Base-by-base conservation (phyloP, 1,139 yeast genomes). In the Yamadazyma atlantica region DNA sequence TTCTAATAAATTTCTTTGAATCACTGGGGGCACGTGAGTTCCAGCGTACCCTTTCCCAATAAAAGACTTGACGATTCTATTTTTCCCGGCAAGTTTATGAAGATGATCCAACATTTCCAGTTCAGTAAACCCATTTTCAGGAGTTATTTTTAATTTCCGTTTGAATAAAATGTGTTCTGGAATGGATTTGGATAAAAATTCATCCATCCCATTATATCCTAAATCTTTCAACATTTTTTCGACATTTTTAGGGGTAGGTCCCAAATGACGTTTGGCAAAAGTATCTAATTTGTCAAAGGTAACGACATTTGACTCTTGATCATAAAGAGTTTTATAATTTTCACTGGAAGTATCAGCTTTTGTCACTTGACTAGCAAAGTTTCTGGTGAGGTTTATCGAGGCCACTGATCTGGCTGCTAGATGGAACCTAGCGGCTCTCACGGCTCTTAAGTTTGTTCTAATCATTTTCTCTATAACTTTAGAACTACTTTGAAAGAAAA, bases 21-120 rank as follows among this genome's bases (percentile, higher is more conserved):
- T 86, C 30, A 90, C 97, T 3, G 96, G 85, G 0, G 98, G 98
- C 31, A 88, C 73, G 40, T 76, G 72, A 2, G 97, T 90, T 39
- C 95, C 96, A 52, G 87, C 86, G 64, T 92, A 92, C 32, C 98
- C 98, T 60, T 86, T 86, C 45, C 98, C 98, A 46, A 92, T 90
- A 52, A 82, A 84, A 18, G 90, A 78, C 59, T 80, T 79, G 40
- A 82, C 77, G 37, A 71, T 66, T 53, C 78, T 78, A 68, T 92
- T 92, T 60, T 88, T 82, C 37, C 70, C 61, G 1, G 97, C 96
- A 40, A 92, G 68, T 38, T 70, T 67, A 44, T 75, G 72, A 50
- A 90, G 69, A 50, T 86, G 83, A 1, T 71, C 72, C 36, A 88
- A 64, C 83, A 90, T 83, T 60, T 88, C 85, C 45, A 82, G 73